Conservation (phyloP, 164 flowering plant species). For the Sextonia rubra region DNA sequence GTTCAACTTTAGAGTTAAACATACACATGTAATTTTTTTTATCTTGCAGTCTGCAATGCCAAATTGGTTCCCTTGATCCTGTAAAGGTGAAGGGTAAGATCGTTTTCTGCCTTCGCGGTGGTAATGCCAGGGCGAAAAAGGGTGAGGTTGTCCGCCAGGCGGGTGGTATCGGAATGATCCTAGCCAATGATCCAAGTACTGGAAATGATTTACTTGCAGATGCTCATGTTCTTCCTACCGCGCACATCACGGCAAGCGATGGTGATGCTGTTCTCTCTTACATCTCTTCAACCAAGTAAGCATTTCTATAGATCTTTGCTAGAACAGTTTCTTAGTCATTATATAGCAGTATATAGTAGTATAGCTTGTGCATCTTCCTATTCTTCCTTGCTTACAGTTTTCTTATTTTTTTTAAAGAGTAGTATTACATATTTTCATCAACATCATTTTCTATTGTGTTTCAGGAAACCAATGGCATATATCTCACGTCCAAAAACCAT, state of each 20-base stretch:
- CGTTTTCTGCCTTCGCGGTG: conserved; percentile 52
- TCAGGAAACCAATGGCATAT: conserved; percentile 51
- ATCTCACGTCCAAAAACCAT: conserved; percentile 39
- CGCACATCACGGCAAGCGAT: conserved; percentile 33
- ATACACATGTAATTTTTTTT: neutral
- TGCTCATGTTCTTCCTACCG: conserved; percentile 47
- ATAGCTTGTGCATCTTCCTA: neutral
- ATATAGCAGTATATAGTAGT: neutral
- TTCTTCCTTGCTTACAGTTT: no score
- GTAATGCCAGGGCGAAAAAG: conserved; percentile 34
- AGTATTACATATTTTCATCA: neutral
- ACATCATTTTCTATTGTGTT: neutral
- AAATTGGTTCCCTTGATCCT: conserved; percentile 34
- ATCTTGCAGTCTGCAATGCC: conserved; percentile 14
- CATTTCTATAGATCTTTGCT: no score
- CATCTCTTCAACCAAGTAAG: conserved; percentile 42
- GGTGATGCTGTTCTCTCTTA: conserved; percentile 38
- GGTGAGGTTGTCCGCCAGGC: conserved; percentile 29
- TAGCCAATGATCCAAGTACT: conserved; percentile 27
- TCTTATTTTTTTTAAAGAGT: neutral
- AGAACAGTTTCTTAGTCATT: neutral
- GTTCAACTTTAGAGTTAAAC: neutral
- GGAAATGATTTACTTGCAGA: conserved; percentile 41
- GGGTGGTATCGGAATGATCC: conserved; percentile 61
- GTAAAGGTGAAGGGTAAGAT: conserved; percentile 58